These are phyloP conservation scores for Barnettozyma salicaria DNA, from an alignment of 805 yeast genomes.

Conservation along the genomic window DNA sequence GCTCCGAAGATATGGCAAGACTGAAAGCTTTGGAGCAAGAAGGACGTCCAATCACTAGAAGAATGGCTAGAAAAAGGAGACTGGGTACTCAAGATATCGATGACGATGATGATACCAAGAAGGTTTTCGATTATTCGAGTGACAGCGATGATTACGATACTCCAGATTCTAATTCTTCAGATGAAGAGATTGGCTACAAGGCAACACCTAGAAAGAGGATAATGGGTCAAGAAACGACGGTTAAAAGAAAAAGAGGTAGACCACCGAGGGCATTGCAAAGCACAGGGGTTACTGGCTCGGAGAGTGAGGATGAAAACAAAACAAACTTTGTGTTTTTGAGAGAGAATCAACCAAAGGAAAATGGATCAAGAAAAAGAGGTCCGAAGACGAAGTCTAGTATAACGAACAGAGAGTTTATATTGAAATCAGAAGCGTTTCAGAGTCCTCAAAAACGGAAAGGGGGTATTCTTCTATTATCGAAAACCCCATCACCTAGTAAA, in stretches of 20 bases:
- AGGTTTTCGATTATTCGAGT: not conserved
- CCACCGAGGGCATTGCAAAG: slow-evolving; percentile 2
- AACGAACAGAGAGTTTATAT: slow-evolving; percentile 8
- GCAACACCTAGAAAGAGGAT: not conserved
- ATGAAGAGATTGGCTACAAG: slow-evolving; percentile 1
- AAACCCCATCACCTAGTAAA: slow-evolving; percentile 27
- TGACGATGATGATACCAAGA: not conserved
- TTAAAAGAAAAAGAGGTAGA: slow-evolving; percentile 2
- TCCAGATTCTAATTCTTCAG: not conserved
- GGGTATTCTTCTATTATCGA: slow-evolving; percentile 20
- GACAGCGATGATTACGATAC: slow-evolving; percentile 1
- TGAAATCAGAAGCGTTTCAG: slow-evolving; percentile 22
- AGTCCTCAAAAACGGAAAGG: slow-evolving; percentile 26
- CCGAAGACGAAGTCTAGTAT: slow-evolving; percentile 3
- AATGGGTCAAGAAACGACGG: not conserved
- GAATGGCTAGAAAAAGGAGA: not conserved
- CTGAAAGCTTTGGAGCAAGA: not conserved
- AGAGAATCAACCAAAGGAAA: not conserved
- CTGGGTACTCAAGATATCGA: too few relatives aligned
- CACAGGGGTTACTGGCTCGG: not conserved
- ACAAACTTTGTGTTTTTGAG: slow-evolving; percentile 12
- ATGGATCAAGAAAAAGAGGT: slow-evolving; percentile 4
- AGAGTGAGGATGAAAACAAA: slow-evolving; percentile 3
- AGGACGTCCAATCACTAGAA: not conserved
- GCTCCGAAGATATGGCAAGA: too few relatives aligned